Conservation (phyloP, 768 basidiomycete genomes). For the Suillus paluster region DNA sequence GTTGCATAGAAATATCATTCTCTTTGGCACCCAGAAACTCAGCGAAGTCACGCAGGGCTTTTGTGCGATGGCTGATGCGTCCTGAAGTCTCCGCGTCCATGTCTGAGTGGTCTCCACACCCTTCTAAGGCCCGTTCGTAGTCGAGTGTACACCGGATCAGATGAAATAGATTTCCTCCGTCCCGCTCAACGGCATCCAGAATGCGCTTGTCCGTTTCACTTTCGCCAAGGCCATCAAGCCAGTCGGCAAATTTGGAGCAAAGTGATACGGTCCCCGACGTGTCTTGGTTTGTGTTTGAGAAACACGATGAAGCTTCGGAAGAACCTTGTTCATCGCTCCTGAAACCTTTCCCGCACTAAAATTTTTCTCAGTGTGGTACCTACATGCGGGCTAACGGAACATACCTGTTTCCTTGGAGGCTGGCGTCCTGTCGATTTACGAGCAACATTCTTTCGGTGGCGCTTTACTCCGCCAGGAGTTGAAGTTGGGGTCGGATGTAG, state of each 20-base stretch:
- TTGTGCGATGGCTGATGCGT: conserved; percentile 12
- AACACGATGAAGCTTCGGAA: background rate
- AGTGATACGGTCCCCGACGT: background rate
- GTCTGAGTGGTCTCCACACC: background rate
- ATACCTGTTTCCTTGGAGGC: conserved; percentile 3
- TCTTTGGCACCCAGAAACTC: conserved; percentile 17
- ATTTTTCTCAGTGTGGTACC: background rate
- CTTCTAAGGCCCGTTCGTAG: conserved; percentile 24
- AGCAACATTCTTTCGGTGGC: background rate
- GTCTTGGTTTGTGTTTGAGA: background rate
- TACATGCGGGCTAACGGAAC: background rate
- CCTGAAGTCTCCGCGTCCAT: background rate
- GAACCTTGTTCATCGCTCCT: background rate
- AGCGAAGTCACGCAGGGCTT: conserved; percentile 20
- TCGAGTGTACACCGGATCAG: conserved; percentile 21
- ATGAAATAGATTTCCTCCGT: conserved; percentile 19
- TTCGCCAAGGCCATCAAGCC: background rate
- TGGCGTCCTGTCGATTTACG: background rate
- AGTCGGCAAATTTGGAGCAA: background rate
- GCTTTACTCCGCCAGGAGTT: background rate
- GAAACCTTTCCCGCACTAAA: background rate
- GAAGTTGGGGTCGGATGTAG: background rate
- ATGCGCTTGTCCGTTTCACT: conserved; percentile 5
- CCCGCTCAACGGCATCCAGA: conserved; percentile 25
- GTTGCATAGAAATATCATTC: conserved; percentile 15